These are phyloP conservation scores for Neurospora sp. DNA, from an alignment of 495 filamentous ascomycete species.

Conservation along the genomic window DNA sequence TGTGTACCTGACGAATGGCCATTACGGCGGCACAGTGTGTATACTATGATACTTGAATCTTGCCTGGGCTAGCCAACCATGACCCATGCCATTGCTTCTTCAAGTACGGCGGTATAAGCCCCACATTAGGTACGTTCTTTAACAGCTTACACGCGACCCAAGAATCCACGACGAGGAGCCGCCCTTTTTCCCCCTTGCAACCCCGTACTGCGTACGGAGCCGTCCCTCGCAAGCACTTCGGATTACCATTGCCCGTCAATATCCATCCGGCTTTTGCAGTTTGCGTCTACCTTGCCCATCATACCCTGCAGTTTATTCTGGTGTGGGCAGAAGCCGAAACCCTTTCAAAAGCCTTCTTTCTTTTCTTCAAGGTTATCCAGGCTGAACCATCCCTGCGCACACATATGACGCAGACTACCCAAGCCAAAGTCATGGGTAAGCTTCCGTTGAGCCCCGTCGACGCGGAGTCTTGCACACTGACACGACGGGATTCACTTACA, in stretches of 20 bases:
- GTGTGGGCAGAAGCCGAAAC: constrained; percentile 16
- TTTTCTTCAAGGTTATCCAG: constrained; percentile 14
- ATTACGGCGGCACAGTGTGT: background rate
- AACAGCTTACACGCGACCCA: background rate
- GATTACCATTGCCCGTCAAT: background rate
- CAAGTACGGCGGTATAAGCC: background rate
- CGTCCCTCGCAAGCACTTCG: background rate
- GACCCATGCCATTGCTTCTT: background rate
- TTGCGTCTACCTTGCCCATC: constrained; percentile 2
- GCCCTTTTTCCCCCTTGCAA: constrained; percentile 9
- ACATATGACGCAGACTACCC: constrained; percentile 25
- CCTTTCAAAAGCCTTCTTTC: constrained; percentile 16
- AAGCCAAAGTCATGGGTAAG: constrained; percentile 22
- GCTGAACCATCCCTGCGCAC: constrained; percentile 23
- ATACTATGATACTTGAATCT: background rate
- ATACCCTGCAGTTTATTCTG: constrained; percentile 1
- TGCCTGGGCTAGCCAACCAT: background rate
- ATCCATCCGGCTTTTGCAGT: background rate
- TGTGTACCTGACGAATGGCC: background rate
- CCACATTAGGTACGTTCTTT: background rate
- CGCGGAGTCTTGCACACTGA: constrained; percentile 14
- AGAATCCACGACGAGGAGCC: background rate
- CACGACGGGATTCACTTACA: constrained; percentile 13
- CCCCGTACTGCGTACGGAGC: constrained; percentile 1
- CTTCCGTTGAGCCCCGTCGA: constrained; percentile 16